A percentile compares a stretch with the other conserved stretches of the same genome.
These are phyloP conservation scores for Pythium vanterpoolii DNA, from an alignment of 352 stramenopile species.

Conservation along the genomic window DNA sequence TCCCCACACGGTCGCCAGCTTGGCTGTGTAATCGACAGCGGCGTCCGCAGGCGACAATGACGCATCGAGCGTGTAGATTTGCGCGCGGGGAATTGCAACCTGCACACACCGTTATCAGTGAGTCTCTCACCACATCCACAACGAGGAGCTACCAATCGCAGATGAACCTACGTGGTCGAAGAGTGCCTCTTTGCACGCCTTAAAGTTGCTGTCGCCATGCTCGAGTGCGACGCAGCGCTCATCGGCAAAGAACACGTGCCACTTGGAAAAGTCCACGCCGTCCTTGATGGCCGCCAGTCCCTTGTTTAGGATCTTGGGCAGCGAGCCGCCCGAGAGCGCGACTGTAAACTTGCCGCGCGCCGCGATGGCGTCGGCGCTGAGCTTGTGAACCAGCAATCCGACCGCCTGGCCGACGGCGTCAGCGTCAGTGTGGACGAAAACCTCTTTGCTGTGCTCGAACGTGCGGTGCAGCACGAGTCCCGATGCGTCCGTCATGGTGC, in stretches of 20 bases:
- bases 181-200: conserved; percentile 88
- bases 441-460: conserved; percentile 36
- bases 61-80: conserved; percentile 94
- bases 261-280: conserved; percentile 93
- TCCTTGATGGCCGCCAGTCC: conserved; percentile 68
- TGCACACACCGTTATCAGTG: conserved; percentile 1
- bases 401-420: conserved; percentile 64
- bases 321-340: conserved; percentile 84
- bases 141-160: too few species aligned
- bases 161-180: conserved; percentile 80
- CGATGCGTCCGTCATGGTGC: conserved; percentile 12
- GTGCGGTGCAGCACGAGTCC: conserved; percentile 20
- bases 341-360: conserved; percentile 68
- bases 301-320: conserved; percentile 87
- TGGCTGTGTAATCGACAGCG: conserved; percentile 69
- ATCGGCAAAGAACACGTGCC: conserved; percentile 98
- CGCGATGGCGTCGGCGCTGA: conserved; percentile 63
- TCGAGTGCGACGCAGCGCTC: conserved; percentile 94
- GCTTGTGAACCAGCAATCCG: conserved; percentile 57
- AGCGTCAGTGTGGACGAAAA: conserved; percentile 47
- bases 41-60: conserved; percentile 53
- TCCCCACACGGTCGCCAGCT: conserved; percentile 64
- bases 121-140: neutral
- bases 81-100: conserved; percentile 63
- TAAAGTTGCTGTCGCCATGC: conserved; percentile 95